These are phyloP conservation scores for Xerocomus minutiporus DNA, from an alignment of 1,284 basidiomycete genomes.

Conservation along the genomic window DNA sequence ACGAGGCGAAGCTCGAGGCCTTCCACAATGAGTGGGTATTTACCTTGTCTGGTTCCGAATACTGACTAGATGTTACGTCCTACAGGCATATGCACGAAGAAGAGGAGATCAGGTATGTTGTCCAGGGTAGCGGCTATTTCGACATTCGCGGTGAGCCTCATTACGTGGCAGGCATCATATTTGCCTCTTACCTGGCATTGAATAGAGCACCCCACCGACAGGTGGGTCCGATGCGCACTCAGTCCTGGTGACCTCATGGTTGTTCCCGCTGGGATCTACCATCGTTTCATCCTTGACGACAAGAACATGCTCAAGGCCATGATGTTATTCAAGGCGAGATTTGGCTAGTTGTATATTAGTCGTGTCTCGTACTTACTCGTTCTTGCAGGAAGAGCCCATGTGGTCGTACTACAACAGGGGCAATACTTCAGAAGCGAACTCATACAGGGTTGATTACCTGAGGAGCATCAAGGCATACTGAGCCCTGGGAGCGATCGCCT, in stretches of 20 bases:
- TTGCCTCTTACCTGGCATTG: background rate
- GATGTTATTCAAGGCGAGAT: constrained; percentile 69
- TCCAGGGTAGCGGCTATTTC: constrained; percentile 80
- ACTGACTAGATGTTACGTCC: background rate
- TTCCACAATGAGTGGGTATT: constrained; percentile 39
- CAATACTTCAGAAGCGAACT: constrained; percentile 56
- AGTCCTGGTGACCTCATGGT: constrained; percentile 70
- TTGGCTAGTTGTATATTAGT: background rate
- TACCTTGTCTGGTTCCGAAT: background rate
- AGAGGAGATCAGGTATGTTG: constrained; percentile 85
- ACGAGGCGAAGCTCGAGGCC: constrained; percentile 72
- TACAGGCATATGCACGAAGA: constrained; percentile 84
- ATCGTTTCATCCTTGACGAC: constrained; percentile 79
- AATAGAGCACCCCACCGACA: constrained; percentile 50
- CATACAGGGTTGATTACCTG: constrained; percentile 61
- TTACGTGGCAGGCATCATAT: background rate
- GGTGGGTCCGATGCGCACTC: constrained; percentile 72
- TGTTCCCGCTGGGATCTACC: constrained; percentile 77
- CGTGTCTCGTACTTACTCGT: background rate
- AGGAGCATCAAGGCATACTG: constrained; percentile 37
- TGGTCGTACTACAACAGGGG: constrained; percentile 75
- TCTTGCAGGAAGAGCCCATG: constrained; percentile 74
- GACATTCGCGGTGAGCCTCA: constrained; percentile 64
- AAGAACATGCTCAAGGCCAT: constrained; percentile 65
- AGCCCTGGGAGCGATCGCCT: background rate